These are phyloP conservation scores for Aspergillus luchuensis DNA, from an alignment of 2,329 filamentous ascomycete species.

Conservation along the genomic window DNA sequence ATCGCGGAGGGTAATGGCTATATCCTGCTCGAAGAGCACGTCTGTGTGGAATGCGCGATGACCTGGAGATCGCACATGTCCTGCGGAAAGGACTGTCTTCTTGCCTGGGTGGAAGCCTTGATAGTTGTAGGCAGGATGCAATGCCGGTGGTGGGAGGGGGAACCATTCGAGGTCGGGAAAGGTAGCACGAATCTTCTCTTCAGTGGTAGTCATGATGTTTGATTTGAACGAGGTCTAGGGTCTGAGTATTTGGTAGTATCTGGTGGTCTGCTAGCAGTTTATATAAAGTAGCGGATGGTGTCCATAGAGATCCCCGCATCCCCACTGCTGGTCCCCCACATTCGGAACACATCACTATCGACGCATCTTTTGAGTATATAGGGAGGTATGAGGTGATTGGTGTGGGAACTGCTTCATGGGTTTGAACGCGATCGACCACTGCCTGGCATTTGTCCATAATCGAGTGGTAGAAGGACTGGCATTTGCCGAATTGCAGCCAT, in stretches of 20 bases:
- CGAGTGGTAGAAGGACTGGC: background rate
- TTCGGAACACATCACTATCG: background rate
- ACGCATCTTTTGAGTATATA: background rate
- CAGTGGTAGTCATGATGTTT: background rate
- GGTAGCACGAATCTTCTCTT: background rate
- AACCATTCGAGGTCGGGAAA: background rate
- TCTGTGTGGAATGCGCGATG: conserved; percentile 11
- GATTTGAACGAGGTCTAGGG: background rate
- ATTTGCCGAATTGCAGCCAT: background rate
- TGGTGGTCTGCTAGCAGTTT: background rate
- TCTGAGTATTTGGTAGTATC: background rate
- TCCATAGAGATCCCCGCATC: background rate
- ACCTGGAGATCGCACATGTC: conserved; percentile 11
- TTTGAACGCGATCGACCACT: background rate
- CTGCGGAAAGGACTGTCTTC: conserved; percentile 6
- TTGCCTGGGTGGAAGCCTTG: conserved; percentile 12
- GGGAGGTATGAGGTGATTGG: background rate
- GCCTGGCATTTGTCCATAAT: background rate
- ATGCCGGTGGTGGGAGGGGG: background rate
- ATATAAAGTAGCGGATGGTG: background rate
- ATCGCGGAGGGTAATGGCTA: conserved; percentile 29
- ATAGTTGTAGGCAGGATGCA: conserved; percentile 4
- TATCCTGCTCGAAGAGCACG: conserved; percentile 27
- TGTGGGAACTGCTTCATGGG: background rate
- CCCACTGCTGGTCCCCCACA: background rate